These are phyloP conservation scores for Annulohypoxylon maeteangense DNA, from an alignment of 495 filamentous ascomycete genomes.

Conservation along the genomic window DNA sequence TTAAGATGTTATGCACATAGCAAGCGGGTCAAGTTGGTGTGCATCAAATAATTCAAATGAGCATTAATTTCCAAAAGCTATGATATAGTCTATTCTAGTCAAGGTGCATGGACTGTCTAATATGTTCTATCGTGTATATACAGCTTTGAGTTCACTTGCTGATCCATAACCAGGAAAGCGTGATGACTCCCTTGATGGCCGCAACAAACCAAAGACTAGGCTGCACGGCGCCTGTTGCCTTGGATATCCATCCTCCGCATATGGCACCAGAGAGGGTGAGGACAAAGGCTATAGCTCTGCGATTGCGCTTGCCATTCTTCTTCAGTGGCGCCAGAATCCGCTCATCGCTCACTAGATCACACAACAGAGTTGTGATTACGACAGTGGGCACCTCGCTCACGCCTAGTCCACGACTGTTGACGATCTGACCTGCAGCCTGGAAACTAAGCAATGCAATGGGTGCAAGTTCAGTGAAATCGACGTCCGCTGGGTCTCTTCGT, in stretches of 20 bases:
- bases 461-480: conserved; percentile 56
- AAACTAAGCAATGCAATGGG: conserved; percentile 74
- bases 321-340: conserved; percentile 56
- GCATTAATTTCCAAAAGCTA: background rate
- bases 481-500: conserved; percentile 33
- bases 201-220: conserved; percentile 46
- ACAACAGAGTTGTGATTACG: conserved; percentile 77
- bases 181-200: conserved; percentile 38
- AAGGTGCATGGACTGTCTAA: background rate
- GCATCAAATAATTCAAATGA: background rate
- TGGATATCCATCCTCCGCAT: conserved; percentile 67
- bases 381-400: conserved; percentile 77
- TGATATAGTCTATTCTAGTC: background rate
- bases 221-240: conserved; percentile 41
- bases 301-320: conserved; percentile 71
- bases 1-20: background rate
- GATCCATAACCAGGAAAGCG: conserved; percentile 32
- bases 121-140: background rate
- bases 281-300: conserved; percentile 67
- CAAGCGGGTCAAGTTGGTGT: background rate
- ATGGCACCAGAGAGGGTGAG: conserved; percentile 70
- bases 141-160: background rate
- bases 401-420: conserved; percentile 69
- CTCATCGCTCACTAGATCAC: conserved; percentile 72
- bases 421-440: conserved; percentile 76